Base-by-base conservation (phyloP, 73 alveolate genomes). In the Blepharisma stoltei region DNA sequence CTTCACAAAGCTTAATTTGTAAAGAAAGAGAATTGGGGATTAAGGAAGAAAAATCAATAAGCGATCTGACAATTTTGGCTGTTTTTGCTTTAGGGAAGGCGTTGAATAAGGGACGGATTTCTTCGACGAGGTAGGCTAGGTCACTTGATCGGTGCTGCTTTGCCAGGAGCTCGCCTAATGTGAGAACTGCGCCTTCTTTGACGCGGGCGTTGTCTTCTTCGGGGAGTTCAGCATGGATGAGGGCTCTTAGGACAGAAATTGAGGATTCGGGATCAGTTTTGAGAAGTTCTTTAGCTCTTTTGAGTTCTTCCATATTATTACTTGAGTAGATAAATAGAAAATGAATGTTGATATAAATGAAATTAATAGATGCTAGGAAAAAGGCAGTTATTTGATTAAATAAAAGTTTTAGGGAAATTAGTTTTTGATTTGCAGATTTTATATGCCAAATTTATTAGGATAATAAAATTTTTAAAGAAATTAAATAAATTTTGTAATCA, bases 41-140 rank as follows among this genome's bases (percentile, higher is more conserved):
- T 48, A 54, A 69, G 18, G 82, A 21, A 7, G 88, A 66, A 27
- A 66, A 38, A 60, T 85, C 92, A 67, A 85, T 73, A 41, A 85
- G 77, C 1, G 87, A 79, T 9, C 88, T 32, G 66, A 85, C 82
- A 18, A 85, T 85, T 69, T 85, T 85, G 44, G 92, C 92, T 32
- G 85, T 71, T 67, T 85, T 85, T 1, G 88, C 54, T 82, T 85
- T 85, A 3, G 92, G 92, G 54, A 85, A 67, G 41, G 79, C 86
- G 20, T 79, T 75, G 38, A 85, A 73, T 7, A 80, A 37, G 5
- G 92, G 92, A 6, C 80, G 79, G 43, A 85, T 55, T 23, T 78
- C 81, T 65, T 78, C 77, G 21, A 65, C 37, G 65, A 83, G 20
- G 27, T 18, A 41, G 18, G 55, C 70, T 38, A 84, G 45, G 52